Base-by-base conservation (phyloP, 2,329 filamentous ascomycete genomes). In the Kalaharituber pfeilii region DNA sequence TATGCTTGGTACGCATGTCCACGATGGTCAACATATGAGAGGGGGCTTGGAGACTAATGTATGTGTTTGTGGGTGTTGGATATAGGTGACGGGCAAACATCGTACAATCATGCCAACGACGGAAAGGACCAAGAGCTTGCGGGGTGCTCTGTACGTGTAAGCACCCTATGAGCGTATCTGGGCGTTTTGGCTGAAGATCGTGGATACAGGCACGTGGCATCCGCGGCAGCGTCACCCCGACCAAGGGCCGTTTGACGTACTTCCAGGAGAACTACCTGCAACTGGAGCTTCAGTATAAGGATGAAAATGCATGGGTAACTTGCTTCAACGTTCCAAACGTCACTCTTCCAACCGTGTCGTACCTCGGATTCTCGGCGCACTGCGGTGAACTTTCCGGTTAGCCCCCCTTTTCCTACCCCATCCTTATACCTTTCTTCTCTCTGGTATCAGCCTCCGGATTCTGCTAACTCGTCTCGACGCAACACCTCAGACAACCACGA, bases 261-360 rank as follows among this genome's bases (percentile, higher is more conserved):
- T 94, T 96, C 75, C 86, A 93, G 72, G 91, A 98, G 71, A 88
- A 94, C 72, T 82, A 80, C 61, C 75, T 98, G 66, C 84, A 82
- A 65, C 76, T 98, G 59, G 88, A 96, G 67, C 75, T 98, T 56
- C 86, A 93, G 72, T 98, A 96, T 77, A 95, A 93, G 76, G 73
- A 75, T 51, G 86, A 93, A 66, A 81, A 82, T 66, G 79, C 87
- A 65, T 98, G 89, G 89, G 81, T 80, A 58, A 73, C 81, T 56
- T 98, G 91, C 76, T 98, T 98, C 71, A 75, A 75, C 57, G 70
- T 79, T 57, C 78, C 78, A 29, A 82, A 84, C 28, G 74, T 81
- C 64, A 81, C 84, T 64, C 82, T 98, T 61, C 91, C 91, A 53
- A 74, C 79, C 56, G 80, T 84, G 50, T 75, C 79, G 30, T 86